Conservation (phyloP, 129 eudicot genomes). For the Escallonia rubra region DNA sequence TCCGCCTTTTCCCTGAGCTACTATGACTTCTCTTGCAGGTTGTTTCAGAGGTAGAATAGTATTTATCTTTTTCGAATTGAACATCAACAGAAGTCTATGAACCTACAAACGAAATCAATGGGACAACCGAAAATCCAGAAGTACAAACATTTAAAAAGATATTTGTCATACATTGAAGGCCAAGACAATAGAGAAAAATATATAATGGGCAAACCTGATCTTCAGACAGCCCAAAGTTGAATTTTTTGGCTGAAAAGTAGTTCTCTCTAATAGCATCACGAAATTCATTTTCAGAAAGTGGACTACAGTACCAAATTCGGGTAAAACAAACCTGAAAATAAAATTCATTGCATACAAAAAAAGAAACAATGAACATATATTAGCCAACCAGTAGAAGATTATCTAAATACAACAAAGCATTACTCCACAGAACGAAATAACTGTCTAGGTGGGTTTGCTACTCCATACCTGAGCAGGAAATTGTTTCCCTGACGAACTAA, state of each 20-base stretch:
- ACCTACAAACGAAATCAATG: conserved; percentile 28
- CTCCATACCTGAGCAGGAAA: conserved; percentile 82
- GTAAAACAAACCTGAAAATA: conserved; percentile 49
- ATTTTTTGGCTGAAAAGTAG: conserved; percentile 51
- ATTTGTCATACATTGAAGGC: background rate
- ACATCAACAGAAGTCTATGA: conserved; percentile 32
- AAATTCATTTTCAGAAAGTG: conserved; percentile 72
- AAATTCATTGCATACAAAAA: conserved; percentile 13
- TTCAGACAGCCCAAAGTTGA: conserved; percentile 57
- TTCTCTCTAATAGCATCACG: conserved; percentile 57
- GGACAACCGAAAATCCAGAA: background rate
- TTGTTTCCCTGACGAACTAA: conserved; percentile 35
- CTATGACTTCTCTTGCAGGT: conserved; percentile 14
- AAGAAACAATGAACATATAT: background rate
- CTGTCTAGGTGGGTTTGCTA: no score
- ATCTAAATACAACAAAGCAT: background rate
- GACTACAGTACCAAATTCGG: conserved; percentile 50
- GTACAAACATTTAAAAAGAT: background rate
- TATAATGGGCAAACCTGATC: conserved; percentile 39
- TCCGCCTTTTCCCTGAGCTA: conserved; percentile 6
- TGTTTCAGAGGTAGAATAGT: conserved; percentile 15
- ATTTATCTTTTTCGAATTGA: conserved; percentile 25
- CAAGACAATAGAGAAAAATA: background rate
- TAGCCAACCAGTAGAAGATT: no score
- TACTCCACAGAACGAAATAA: conserved; percentile 7